These are phyloP conservation scores for Exidia glandulosa DNA, from an alignment of 768 basidiomycete genomes.

Conservation along the genomic window DNA sequence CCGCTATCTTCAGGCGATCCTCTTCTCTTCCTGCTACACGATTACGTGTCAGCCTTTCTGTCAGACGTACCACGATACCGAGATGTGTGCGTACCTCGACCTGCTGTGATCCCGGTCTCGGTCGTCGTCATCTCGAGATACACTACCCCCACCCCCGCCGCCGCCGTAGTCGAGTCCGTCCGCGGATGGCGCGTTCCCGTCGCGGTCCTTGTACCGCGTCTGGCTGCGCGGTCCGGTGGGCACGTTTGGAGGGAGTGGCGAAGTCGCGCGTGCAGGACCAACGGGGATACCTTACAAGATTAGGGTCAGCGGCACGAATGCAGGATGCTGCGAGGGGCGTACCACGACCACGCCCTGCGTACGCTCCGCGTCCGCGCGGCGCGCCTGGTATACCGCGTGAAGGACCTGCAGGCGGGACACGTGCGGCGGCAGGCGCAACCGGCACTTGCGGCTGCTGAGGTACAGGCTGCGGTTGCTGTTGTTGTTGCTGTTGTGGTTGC, in stretches of 20 bases:
- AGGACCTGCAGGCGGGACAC: background rate
- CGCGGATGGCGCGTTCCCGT: conserved; percentile 73
- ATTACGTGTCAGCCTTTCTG: background rate
- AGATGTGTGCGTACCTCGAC: background rate
- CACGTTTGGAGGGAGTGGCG: conserved; percentile 76
- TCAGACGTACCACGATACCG: background rate
- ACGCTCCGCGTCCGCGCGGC: background rate
- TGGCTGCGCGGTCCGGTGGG: conserved; percentile 83
- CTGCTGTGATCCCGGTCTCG: background rate
- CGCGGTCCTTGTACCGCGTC: conserved; percentile 84
- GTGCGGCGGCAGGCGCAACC: background rate
- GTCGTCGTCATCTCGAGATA: conserved; percentile 13
- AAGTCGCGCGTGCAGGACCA: conserved; percentile 65
- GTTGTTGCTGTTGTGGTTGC: background rate
- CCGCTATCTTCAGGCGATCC: background rate
- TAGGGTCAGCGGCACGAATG: background rate
- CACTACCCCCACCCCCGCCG: conserved; percentile 15
- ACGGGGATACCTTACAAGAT: conserved; percentile 24
- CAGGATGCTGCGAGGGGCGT: too few species aligned
- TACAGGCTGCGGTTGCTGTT: background rate
- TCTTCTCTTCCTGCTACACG: background rate
- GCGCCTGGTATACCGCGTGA: background rate
- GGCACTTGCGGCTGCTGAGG: background rate
- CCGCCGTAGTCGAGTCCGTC: conserved; percentile 86
- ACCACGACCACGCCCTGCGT: background rate